Conservation (phyloP, 805 yeast species). For the Jamesozyma lodderae region DNA sequence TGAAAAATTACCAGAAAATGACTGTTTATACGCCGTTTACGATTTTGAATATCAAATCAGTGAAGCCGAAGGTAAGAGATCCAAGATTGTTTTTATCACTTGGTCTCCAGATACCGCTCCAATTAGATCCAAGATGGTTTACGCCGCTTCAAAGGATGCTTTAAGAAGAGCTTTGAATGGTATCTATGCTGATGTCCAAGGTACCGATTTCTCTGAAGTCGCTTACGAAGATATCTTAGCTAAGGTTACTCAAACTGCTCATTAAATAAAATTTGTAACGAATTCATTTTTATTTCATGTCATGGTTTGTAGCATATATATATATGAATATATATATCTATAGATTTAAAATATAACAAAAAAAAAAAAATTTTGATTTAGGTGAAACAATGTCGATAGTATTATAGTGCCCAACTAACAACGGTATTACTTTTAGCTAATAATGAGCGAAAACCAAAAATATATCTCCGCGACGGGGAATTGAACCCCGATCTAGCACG, state of each 20-base stretch:
- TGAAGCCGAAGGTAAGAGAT: slow-evolving; percentile 90
- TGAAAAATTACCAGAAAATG: slow-evolving; percentile 86
- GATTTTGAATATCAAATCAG: slow-evolving; percentile 92
- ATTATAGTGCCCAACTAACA: no score
- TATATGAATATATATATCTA: no score
- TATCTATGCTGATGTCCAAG: slow-evolving; percentile 89
- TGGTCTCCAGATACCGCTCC: slow-evolving; percentile 99
- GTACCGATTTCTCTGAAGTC: slow-evolving; percentile 96
- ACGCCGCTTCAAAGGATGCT: slow-evolving; percentile 97
- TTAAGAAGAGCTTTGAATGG: slow-evolving; percentile 96
- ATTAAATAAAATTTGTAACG: background rate
- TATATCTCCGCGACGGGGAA: no score
- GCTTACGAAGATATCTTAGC: slow-evolving; percentile 89
- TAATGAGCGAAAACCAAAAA: no score
- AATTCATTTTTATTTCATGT: no score
- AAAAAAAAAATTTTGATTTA: no score
- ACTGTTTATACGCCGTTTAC: slow-evolving; percentile 92
- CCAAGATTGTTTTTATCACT: slow-evolving; percentile 59
- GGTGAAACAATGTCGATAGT: no score
- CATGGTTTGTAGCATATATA: no score
- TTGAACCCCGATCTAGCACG: no score
- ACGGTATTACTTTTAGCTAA: no score
- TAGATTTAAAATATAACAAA: no score
- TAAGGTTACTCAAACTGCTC: slow-evolving; percentile 40
- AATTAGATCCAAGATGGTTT: slow-evolving; percentile 92